These are phyloP conservation scores for Pseudocercospora macadamiae DNA, from an alignment of 2,329 filamentous ascomycete genomes.

Conservation along the genomic window DNA sequence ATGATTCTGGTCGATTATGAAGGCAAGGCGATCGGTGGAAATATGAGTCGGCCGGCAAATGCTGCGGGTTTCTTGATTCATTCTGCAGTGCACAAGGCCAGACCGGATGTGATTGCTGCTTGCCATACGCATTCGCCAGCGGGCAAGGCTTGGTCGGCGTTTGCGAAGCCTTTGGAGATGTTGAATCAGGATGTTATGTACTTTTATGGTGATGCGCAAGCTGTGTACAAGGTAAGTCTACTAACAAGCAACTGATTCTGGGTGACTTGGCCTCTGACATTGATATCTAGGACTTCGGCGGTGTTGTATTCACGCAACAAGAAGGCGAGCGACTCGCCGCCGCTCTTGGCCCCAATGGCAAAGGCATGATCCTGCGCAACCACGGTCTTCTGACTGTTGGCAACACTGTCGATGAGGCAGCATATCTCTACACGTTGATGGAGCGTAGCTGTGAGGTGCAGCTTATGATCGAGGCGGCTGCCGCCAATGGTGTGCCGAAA, in stretches of 20 bases:
- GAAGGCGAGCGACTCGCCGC: conserved; percentile 67
- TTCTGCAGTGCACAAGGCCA: conserved; percentile 67
- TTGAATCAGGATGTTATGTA: conserved; percentile 69
- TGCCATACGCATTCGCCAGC: conserved; percentile 70
- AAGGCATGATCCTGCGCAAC: conserved; percentile 68
- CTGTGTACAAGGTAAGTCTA: conserved; percentile 55
- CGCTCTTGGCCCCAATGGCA: conserved; percentile 64
- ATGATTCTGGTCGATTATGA: conserved; percentile 68
- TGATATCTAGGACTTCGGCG: conserved; percentile 57
- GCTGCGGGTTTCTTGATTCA: conserved; percentile 72
- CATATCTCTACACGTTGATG: conserved; percentile 69
- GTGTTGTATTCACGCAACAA: conserved; percentile 63
- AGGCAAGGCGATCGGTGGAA: conserved; percentile 67
- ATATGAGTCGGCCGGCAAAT: conserved; percentile 63
- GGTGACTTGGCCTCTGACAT: no score
- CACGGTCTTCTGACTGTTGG: conserved; percentile 74
- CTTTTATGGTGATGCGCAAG: conserved; percentile 65
- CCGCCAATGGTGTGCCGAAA: conserved; percentile 56
- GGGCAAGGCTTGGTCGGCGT: conserved; percentile 69
- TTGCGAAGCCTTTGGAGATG: conserved; percentile 69
- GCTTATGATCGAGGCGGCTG: conserved; percentile 68
- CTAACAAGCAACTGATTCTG: no score
- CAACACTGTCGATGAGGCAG: conserved; percentile 72
- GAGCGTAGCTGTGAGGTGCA: conserved; percentile 72
- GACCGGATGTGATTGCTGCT: conserved; percentile 69